Conservation (phyloP, 768 basidiomycete species). For the Amanita rimosa region DNA sequence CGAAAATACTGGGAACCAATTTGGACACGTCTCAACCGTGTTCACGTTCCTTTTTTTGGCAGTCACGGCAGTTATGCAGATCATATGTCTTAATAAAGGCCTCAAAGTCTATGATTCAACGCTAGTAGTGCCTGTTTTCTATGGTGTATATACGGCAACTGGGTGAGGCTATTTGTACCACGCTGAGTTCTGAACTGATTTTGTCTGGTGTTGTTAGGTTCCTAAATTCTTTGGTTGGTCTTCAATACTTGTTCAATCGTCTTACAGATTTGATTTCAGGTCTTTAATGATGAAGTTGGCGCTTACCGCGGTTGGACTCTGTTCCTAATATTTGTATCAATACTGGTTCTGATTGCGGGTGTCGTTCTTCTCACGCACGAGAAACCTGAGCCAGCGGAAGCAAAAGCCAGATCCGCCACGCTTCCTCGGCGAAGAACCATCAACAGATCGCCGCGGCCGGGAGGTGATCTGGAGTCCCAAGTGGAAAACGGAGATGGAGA, state of each 20-base stretch:
- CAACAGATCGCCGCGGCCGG: conserved; percentile 5
- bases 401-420: conserved; percentile 21
- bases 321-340: conserved; percentile 80
- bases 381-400: conserved; percentile 53
- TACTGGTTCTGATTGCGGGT: conserved; percentile 76
- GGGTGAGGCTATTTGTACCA: conserved; percentile 35
- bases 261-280: conserved; percentile 14
- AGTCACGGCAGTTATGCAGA: conserved; percentile 78
- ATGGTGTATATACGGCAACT: conserved; percentile 80
- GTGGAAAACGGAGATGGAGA: conserved; percentile 23
- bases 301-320: conserved; percentile 86
- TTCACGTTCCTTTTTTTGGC: conserved; percentile 61
- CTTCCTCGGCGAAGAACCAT: conserved; percentile 17
- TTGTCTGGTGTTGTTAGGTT: conserved; percentile 20
- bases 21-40: conserved; percentile 71
- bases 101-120: conserved; percentile 87
- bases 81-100: conserved; percentile 84
- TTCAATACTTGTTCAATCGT: not conserved
- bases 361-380: conserved; percentile 93
- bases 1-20: conserved; percentile 77
- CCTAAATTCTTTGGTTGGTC: conserved; percentile 28
- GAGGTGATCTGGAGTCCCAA: conserved; percentile 9
- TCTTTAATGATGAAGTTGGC: conserved; percentile 79
- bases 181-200: not conserved
- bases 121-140: conserved; percentile 89